Evolutionary conservation across 805 yeast genomes (phyloP).

Genomic region (Ogataea dorogensis): DNA sequence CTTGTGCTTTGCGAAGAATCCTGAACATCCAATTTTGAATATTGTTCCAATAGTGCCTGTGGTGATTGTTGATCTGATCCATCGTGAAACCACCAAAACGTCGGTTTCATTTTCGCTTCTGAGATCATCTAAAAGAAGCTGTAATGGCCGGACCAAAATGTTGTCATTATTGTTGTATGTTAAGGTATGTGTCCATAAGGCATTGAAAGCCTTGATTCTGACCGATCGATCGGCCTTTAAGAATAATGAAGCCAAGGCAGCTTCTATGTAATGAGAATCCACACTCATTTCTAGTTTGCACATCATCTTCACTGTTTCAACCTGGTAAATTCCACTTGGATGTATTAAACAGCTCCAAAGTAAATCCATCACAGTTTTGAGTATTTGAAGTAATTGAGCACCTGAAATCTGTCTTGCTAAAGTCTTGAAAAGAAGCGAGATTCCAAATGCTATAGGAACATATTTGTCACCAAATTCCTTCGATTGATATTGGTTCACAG

Average conservation of each 20-base stretch:
- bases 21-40: conserved; percentile 54
- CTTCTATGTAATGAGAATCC: conserved; percentile 61
- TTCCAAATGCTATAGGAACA: conserved; percentile 41
- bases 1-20: conserved; percentile 45
- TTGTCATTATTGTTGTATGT: conserved; percentile 47
- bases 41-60: conserved; percentile 61
- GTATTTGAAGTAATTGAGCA: conserved; percentile 36
- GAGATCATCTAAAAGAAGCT: conserved; percentile 65
- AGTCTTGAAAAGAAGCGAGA: conserved; percentile 40
- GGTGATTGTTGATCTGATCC: conserved; percentile 45
- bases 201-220: conserved; percentile 54
- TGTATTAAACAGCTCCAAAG: conserved; percentile 57
- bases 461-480: conserved; percentile 12
- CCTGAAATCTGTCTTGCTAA: conserved; percentile 33
- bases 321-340: conserved; percentile 56
- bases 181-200: conserved; percentile 71
- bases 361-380: conserved; percentile 42
- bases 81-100: conserved; percentile 43
- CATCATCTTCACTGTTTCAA: conserved; percentile 65
- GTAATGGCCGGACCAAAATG: conserved; percentile 61
- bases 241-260: conserved; percentile 62
- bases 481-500: conserved; percentile 29
- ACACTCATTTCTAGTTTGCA: conserved; percentile 58
- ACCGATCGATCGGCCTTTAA: conserved; percentile 39
- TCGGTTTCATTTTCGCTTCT: conserved; percentile 42